These are phyloP conservation scores for Euphorbia tirucalli DNA, from an alignment of 345 rosid species.

Conservation along the genomic window DNA sequence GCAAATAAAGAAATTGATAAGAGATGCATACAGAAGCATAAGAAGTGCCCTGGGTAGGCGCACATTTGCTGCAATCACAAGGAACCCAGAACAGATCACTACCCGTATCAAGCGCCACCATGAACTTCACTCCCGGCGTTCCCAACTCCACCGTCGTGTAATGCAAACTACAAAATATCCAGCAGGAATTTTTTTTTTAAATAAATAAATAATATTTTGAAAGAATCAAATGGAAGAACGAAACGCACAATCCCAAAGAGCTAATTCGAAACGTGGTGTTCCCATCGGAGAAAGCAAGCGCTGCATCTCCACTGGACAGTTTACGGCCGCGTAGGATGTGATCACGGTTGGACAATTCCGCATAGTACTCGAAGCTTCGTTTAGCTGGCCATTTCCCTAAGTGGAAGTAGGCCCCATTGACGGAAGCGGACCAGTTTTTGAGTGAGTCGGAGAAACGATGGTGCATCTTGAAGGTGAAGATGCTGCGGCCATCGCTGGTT, in stretches of 20 bases:
- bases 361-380: slow-evolving; percentile 67
- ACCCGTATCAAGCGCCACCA: slow-evolving; percentile 88
- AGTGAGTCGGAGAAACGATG: slow-evolving; percentile 64
- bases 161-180: slow-evolving; percentile 53
- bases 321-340: slow-evolving; percentile 52
- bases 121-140: slow-evolving; percentile 77
- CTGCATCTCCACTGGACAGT: slow-evolving; percentile 35
- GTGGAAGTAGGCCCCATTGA: slow-evolving; percentile 34
- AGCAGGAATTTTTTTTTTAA: neutral
- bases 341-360: slow-evolving; percentile 62
- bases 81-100: slow-evolving; percentile 96
- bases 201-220: neutral
- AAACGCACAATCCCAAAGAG: slow-evolving; percentile 74
- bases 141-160: slow-evolving; percentile 83
- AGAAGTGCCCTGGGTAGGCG: slow-evolving; percentile 54
- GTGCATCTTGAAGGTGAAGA: slow-evolving; percentile 86
- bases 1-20: slow-evolving; percentile 2
- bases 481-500: slow-evolving; percentile 46
- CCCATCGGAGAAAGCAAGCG: slow-evolving; percentile 66
- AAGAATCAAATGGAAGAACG: neutral
- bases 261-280: slow-evolving; percentile 67
- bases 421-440: slow-evolving; percentile 50
- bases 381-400: slow-evolving; percentile 47
- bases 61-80: slow-evolving; percentile 74
- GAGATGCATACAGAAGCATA: slow-evolving; percentile 55